Conservation (phyloP, 345 rosid species). For the Iberis pinnata region DNA sequence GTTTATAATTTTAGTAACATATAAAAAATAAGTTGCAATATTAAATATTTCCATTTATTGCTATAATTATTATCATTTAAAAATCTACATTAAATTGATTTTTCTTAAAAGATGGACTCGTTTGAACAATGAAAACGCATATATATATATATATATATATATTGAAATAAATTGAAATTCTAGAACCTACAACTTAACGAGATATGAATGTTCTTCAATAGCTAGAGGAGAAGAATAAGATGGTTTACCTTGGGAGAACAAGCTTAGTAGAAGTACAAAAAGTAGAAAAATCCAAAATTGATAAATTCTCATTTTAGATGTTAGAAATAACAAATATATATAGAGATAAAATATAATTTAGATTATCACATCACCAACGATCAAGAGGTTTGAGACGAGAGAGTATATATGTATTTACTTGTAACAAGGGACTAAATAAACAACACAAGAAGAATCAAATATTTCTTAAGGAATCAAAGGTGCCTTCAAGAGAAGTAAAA, state of each 20-base stretch:
- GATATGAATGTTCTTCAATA: background rate
- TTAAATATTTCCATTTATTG: no score
- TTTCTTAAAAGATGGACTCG: no score
- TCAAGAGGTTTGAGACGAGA: constrained; percentile 7
- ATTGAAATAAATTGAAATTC: no score
- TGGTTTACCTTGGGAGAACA: constrained; percentile 19
- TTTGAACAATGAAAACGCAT: no score
- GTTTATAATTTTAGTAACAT: no score
- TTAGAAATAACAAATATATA: background rate
- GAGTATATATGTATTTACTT: background rate
- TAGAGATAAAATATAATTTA: constrained; percentile 1
- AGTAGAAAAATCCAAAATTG: constrained; percentile 10
- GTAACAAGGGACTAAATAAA: constrained; percentile 11
- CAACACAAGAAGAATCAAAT: constrained; percentile 18
- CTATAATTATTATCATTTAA: no score
- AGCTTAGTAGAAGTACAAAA: constrained; percentile 11
- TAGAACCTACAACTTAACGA: no score
- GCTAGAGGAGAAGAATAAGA: background rate
- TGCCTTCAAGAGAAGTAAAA: constrained; percentile 29
- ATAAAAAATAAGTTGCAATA: no score
- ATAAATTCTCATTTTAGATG: constrained; percentile 17
- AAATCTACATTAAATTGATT: no score
- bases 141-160: no score
- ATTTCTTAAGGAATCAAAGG: constrained; percentile 28
- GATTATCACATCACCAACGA: constrained; percentile 12